Evolutionary conservation across 805 yeast species (phyloP).

Genomic region (Hermanozyma aechmeae): DNA sequence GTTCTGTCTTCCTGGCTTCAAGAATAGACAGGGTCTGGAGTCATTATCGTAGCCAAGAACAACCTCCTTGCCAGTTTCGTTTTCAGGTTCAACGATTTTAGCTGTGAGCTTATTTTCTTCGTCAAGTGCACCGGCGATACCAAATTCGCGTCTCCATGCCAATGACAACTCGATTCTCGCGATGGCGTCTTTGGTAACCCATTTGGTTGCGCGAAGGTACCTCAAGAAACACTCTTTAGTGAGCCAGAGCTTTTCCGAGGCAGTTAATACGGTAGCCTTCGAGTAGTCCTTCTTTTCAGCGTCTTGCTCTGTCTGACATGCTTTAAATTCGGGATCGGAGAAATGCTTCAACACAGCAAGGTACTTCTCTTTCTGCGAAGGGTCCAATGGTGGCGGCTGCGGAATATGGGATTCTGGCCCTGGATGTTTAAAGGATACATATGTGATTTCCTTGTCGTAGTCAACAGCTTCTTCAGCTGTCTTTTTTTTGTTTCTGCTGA

Average conservation of each 20-base stretch:
- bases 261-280: constrained; percentile 8
- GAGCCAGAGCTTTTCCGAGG: constrained; percentile 79
- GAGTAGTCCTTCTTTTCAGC: too few relatives aligned
- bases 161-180: constrained; percentile 68
- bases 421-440: too few relatives aligned
- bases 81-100: constrained; percentile 52
- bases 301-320: neutral
- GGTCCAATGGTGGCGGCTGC: neutral
- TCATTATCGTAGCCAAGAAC: constrained; percentile 86
- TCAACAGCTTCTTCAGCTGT: too few relatives aligned
- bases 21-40: constrained; percentile 83
- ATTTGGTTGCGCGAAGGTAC: constrained; percentile 88
- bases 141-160: constrained; percentile 93
- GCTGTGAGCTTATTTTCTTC: constrained; percentile 46
- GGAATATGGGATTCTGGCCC: too few relatives aligned
- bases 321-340: neutral
- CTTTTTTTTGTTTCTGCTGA: too few relatives aligned
- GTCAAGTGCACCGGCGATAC: constrained; percentile 41
- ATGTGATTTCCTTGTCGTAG: too few relatives aligned
- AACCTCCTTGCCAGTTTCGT: constrained; percentile 87
- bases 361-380: neutral
- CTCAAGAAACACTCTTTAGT: constrained; percentile 86
- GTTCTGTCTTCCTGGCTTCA: constrained; percentile 93
- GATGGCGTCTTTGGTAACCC: constrained; percentile 67
- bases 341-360: neutral